These are phyloP conservation scores for Fimicolochytrium jonesii DNA, from an alignment of 192 early-diverging fungal species.

Conservation along the genomic window DNA sequence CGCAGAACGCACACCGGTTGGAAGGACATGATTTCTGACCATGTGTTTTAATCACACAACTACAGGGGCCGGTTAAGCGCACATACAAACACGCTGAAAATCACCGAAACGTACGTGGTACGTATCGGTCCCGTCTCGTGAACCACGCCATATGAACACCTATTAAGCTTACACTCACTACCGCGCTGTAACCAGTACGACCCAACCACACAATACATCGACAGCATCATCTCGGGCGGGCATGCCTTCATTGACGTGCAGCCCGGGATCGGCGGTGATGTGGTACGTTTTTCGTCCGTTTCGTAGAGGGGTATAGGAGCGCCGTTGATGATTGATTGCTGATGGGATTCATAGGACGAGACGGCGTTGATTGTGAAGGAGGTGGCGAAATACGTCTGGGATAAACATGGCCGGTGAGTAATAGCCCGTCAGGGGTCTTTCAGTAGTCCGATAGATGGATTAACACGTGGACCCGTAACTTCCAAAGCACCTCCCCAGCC, in stretches of 20 bases:
- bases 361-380: conserved; percentile 5
- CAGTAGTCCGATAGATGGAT: background rate
- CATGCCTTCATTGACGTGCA: conserved; percentile 23
- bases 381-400: conserved; percentile 18
- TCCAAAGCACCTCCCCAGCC: background rate
- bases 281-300: background rate
- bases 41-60: background rate
- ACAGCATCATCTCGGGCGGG: background rate
- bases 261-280: background rate
- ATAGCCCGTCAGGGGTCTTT: background rate
- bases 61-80: background rate
- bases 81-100: background rate
- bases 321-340: background rate
- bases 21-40: too few relatives aligned
- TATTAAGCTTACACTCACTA: background rate
- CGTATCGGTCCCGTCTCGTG: background rate
- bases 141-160: background rate
- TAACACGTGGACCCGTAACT: background rate
- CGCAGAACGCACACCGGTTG: too few relatives aligned
- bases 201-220: background rate
- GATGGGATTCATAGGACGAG: background rate
- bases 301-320: too few relatives aligned
- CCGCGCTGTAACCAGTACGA: background rate
- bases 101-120: background rate
- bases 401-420: too few relatives aligned